Evolutionary conservation across 306 rosid species (phyloP), one percentile per base, ranked within the genome.

Genomic region (Trichosanthes cucumerina): DNA sequence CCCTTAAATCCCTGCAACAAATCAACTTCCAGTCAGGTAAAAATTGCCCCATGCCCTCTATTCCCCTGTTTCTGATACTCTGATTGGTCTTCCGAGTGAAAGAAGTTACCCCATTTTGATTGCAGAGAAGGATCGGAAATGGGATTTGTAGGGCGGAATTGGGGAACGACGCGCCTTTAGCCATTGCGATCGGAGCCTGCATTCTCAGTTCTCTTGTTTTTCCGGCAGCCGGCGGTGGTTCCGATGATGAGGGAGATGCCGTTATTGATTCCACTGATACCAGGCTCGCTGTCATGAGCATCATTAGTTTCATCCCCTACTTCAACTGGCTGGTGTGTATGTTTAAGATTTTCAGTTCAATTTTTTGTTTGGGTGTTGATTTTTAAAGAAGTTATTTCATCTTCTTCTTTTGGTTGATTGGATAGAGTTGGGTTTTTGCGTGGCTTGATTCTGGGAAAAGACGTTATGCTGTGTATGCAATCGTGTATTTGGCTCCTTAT

Each of bases 381-480:
- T 26, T 15, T 43, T 73, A 0, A 41, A 36, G 52, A 13, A 3
- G 4, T 3, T 57, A 23, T 75, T 66, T 47, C 44, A 53, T 23
- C 49, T 60, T 57, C 13, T 31, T 33, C 76, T 79, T 34, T 50
- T 73, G 9, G 9, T 75, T n/a, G 38, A 78, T 79, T 47, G 46
- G 28, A 26, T 56, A 92, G 98, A 89, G 97, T 81, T 95, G 98
- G 98, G 88, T 95, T 80, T 95, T 95, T 79, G 97, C 97, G 3
- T 95, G 93, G 97, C 82, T 95, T 31, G 99, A 92, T 79, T 85
- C 91, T 46, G 97, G 97, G 14, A 81, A 85, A 28, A 84, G 90
- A 28, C 97, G 91, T 26, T 95, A 92, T 84, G 97, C 84, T 19
- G 84, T 95, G 19, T 95, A 91, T 71, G 79, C 99, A 10, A 85